phyloP scores from a whole-genome alignment of 1,284 basidiomycete species.

The Moniliophthora roreri region DNA sequence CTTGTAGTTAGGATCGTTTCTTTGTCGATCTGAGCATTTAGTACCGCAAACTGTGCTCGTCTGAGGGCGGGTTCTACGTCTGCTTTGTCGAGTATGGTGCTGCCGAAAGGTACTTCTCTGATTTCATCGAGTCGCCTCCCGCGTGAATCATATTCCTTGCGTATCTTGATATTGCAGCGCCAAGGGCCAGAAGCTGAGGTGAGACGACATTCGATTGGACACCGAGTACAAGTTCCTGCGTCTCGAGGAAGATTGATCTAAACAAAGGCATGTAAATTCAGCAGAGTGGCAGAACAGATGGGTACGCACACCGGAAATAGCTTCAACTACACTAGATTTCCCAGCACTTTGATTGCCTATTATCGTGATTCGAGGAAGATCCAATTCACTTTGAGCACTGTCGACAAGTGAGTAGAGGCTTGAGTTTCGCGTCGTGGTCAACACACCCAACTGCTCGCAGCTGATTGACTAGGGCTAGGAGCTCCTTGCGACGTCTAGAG shows the following conservation, averaged over 20 bases:
- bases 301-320: conserved; percentile 35
- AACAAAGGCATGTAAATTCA: too few species aligned
- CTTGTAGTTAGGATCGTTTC: conserved; percentile 24
- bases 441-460: background rate
- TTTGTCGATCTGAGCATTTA: conserved; percentile 32
- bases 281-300: background rate
- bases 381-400: conserved; percentile 33
- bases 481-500: background rate
- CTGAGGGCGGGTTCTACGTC: conserved; percentile 40
- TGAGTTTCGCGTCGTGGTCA: too few species aligned
- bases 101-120: conserved; percentile 35
- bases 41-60: conserved; percentile 43
- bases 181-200: conserved; percentile 27
- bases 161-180: conserved; percentile 37
- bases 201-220: conserved; percentile 43
- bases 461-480: background rate
- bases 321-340: conserved; percentile 39
- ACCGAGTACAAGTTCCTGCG: conserved; percentile 41
- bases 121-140: conserved; percentile 27
- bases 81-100: conserved; percentile 29
- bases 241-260: conserved; percentile 37
- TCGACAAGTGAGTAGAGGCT: too few species aligned
- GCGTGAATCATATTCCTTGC: conserved; percentile 29
- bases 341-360: conserved; percentile 45
- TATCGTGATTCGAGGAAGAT: conserved; percentile 36